Evolutionary conservation across 495 filamentous ascomycete species (phyloP), one percentile per base, ranked within the genome.

Genomic region (Amphirosellinia nigrospora): DNA sequence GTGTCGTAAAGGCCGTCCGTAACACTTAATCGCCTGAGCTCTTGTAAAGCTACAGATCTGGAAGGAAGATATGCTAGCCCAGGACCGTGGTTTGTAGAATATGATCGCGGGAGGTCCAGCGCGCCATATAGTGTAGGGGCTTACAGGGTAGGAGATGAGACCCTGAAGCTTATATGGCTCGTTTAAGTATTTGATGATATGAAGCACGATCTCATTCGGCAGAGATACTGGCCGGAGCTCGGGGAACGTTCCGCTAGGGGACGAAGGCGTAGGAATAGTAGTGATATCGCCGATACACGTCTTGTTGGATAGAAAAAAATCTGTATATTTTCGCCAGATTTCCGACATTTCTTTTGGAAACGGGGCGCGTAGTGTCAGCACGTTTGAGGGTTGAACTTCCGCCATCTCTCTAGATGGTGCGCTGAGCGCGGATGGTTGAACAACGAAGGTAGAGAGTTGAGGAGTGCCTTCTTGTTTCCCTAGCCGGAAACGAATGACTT

Each of bases 161-260:
- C 61, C 41, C 36, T 4, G 41, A 30, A 48, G 61, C 23, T 64
- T 64, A 2, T 64, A 64, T 34, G 61, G 61, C 7, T 21, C 9
- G 7, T 64, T 3, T n/a, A 64, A 28, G 13, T 64, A 43, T 28
- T 64, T 2, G 13, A 64, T 4, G n/a, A 48, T 64, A 23, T n/a
- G 15, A 16, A 36, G 15, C 9, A 48, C 8, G 7, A 64, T 50
- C 19, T 64, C 28, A 16, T 43, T 36, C 3, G 43, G 61, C 10
- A 64, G 16, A n/a, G 1, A 46, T 1, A 46, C 59, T 9, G 61
- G 61, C 8, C 6, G 41, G 26, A 50, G 61, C 10, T 50, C 43
- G 43, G 41, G 15, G 23, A 15, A 30, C 13, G 26, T 19, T 13
- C 8, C 1, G 3, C 4, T 4, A 45, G 38, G 38, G 28, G 38